These are phyloP conservation scores for Cladochytrium replicatum DNA, from an alignment of 192 early-diverging fungal species.

Conservation along the genomic window DNA sequence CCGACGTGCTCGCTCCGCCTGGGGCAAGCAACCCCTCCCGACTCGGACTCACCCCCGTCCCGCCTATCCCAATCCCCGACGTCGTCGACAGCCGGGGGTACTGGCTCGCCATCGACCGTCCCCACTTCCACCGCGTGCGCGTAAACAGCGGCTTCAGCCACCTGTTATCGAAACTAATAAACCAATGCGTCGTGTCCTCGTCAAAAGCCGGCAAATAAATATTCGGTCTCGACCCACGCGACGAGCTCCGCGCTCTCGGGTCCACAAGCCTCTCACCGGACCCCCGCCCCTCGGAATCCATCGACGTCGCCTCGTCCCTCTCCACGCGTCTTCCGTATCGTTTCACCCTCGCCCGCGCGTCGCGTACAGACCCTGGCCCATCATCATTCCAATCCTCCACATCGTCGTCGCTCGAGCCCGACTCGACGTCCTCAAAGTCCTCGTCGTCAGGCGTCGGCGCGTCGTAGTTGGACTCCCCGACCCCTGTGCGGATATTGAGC, in stretches of 20 bases:
- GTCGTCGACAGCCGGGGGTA: no score
- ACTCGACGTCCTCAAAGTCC: slow-evolving; percentile 14
- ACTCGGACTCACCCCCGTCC: no score
- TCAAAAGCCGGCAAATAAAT: slow-evolving; percentile 22
- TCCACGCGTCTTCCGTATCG: not conserved
- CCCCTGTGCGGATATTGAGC: slow-evolving; percentile 66
- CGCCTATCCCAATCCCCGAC: no score
- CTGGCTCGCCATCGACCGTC: no score
- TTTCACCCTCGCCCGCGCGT: slow-evolving; percentile 3
- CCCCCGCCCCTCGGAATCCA: slow-evolving; percentile 5
- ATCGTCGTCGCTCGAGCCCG: slow-evolving; percentile 14
- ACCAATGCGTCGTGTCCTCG: slow-evolving; percentile 58
- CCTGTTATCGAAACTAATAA: slow-evolving; percentile 70
- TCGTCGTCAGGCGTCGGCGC: slow-evolving; percentile 9
- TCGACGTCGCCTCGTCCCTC: slow-evolving; percentile 17
- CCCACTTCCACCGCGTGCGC: no score
- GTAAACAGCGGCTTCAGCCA: slow-evolving; percentile 77
- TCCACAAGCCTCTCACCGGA: not conserved
- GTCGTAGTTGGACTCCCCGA: slow-evolving; percentile 11
- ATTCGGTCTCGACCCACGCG: slow-evolving; percentile 1
- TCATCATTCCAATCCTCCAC: slow-evolving; percentile 23
- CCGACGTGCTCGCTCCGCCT: no score
- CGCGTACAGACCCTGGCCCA: slow-evolving; percentile 4
- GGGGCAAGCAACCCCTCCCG: no score
- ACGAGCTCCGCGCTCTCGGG: not conserved